Percentiles rank a stretch among this genome's conserved stretches.
phyloP scores from a whole-genome alignment of 306 rosid genomes.

The Ochetophila trinervis region DNA sequence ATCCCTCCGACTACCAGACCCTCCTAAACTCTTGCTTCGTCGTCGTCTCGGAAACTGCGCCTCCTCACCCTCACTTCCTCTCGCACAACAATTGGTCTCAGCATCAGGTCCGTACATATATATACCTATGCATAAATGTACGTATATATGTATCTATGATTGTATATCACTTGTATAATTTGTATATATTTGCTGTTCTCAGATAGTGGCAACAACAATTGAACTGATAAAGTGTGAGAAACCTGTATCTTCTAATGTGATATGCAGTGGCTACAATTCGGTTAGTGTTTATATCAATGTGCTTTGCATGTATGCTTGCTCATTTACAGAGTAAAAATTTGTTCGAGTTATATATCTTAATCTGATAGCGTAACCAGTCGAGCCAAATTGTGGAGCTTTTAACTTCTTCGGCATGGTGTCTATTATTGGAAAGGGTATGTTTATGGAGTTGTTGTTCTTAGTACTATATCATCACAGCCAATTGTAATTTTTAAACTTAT shows the following conservation, averaged over 20 bases:
- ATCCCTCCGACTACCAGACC: constrained; percentile 46
- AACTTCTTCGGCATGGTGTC: constrained; percentile 58
- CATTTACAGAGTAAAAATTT: neutral
- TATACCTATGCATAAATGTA: neutral
- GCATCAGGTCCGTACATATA: constrained; percentile 42
- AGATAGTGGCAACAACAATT: constrained; percentile 56
- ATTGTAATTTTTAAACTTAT: neutral
- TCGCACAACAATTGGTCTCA: constrained; percentile 44
- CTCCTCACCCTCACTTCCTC: constrained; percentile 19
- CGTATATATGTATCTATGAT: neutral
- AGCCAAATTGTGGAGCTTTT: constrained; percentile 53
- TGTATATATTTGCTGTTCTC: constrained; percentile 21
- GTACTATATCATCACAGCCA: neutral
- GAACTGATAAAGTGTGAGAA: constrained; percentile 32
- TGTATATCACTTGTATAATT: neutral
- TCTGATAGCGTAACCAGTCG: constrained; percentile 43
- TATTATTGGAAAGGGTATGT: constrained; percentile 71
- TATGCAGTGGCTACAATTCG: constrained; percentile 49
- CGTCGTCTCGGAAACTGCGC: constrained; percentile 45
- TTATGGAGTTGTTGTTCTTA: neutral
- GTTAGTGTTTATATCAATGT: constrained; percentile 29
- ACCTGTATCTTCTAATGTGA: constrained; percentile 39
- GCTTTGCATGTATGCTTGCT: neutral
- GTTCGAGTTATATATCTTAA: constrained; percentile 19
- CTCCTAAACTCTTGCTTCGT: constrained; percentile 47